These are phyloP conservation scores for Boletus bicolor DNA, from an alignment of 768 basidiomycete genomes.

Conservation along the genomic window DNA sequence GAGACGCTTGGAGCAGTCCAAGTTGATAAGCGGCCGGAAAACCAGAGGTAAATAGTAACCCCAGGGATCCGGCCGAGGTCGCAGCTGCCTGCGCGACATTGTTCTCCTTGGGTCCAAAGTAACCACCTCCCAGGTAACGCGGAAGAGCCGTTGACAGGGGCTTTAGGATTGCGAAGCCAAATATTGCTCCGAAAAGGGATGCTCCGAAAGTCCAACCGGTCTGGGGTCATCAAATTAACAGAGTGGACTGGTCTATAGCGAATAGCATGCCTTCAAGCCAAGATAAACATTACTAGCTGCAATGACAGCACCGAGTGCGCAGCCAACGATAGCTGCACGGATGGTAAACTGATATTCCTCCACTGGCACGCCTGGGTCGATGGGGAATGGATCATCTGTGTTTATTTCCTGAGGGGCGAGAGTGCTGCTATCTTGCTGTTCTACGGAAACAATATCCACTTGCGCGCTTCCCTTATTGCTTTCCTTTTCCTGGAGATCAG, in stretches of 20 bases:
- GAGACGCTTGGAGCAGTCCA: neutral
- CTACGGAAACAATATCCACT: conserved; percentile 3
- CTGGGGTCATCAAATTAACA: neutral
- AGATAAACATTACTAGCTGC: neutral
- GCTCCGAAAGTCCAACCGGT: conserved; percentile 1
- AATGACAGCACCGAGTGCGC: neutral
- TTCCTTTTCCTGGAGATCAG: conserved; percentile 2
- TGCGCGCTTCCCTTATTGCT: neutral
- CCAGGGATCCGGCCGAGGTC: neutral
- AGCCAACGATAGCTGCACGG: neutral
- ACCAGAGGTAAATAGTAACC: neutral
- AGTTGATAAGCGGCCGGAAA: neutral
- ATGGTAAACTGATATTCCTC: conserved; percentile 1
- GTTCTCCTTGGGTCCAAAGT: conserved; percentile 2
- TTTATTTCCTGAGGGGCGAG: neutral
- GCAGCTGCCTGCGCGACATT: neutral
- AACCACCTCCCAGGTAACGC: neutral
- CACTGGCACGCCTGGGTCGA: neutral
- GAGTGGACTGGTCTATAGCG: no score
- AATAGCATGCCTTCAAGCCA: neutral
- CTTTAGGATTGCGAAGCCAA: conserved; percentile 1
- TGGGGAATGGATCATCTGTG: conserved; percentile 1
- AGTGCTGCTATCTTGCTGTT: conserved; percentile 1
- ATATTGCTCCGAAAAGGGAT: neutral
- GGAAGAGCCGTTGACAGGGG: neutral